Evolutionary conservation across 306 rosid species (phyloP), one percentile per base, ranked within the genome.

Genomic region (Benincasa hispida): DNA sequence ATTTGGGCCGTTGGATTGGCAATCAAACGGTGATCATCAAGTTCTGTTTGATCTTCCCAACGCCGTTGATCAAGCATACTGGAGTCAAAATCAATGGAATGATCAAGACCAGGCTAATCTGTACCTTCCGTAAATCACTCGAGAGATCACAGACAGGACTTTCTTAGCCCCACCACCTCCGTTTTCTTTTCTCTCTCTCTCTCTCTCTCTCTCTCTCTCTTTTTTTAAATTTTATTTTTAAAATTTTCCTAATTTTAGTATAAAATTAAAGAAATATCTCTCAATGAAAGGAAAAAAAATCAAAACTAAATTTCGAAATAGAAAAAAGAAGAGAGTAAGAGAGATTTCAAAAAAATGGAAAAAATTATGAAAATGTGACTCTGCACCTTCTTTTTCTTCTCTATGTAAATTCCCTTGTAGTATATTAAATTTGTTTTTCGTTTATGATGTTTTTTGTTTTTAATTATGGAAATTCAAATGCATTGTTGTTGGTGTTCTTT

Each of bases 1-100:
- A 24, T 91, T 88, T 30, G 98, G 94, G 80, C 41, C 95, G 84
- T 80, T 91, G 80, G 98, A 94, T 84, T 93, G 98, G 98, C 88
- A 91, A 17, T 65, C 86, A 4, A 66, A 77, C 35, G 86, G 80
- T 0, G 98, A 94, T 88, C 95, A 70, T 25, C 76, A 90, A 79
- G 87, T 84, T 68, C 54, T 94, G 82, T 94, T 87, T 77, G 98
- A 94, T 90, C 96, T 94, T 30, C 86, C 95, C 21, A 87, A 84
- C 86, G 75, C 87, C 84, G 93, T 87, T 47, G 98, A 94, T 90
- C 98, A 94, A 39, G 74, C 87, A 53, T 94, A 94, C 88, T 94
- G 98, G 98, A 84, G 56, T 77, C 96, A 87, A 15, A 53, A 89
- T 86, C 94, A 90, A 25, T 94, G 98, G 98, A 57, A 80, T n/a